phyloP scores from a whole-genome alignment of 2,329 filamentous ascomycete species.

The Nemania sp. region DNA sequence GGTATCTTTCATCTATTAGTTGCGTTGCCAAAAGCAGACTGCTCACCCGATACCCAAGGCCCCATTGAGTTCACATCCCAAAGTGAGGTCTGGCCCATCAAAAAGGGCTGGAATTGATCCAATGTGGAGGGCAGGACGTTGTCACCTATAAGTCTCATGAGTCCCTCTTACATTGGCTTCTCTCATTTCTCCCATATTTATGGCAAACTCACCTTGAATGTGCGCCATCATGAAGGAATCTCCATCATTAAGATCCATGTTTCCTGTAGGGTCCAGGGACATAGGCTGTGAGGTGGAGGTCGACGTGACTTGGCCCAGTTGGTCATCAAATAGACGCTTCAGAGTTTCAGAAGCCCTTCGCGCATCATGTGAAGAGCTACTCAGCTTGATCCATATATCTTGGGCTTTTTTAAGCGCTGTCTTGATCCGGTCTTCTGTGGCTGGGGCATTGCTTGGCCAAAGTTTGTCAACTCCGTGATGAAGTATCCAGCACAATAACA shows the following conservation, averaged over 20 bases:
- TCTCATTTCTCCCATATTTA: background rate
- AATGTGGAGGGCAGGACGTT: background rate
- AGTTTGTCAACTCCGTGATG: constrained; percentile 4
- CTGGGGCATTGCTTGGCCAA: constrained; percentile 2
- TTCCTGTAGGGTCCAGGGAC: background rate
- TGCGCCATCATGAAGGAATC: constrained; percentile 4
- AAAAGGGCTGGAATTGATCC: constrained; percentile 1
- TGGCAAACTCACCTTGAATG: background rate
- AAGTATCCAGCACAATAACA: constrained; percentile 14
- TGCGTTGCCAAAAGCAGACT: too few relatives aligned
- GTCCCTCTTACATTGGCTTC: background rate
- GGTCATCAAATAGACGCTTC: constrained; percentile 6
- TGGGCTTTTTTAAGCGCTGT: constrained; percentile 3
- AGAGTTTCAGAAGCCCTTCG: constrained; percentile 8
- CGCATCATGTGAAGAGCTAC: constrained; percentile 12
- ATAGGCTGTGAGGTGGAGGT: background rate
- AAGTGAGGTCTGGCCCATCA: background rate
- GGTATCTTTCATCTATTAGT: too few relatives aligned
- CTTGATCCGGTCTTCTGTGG: constrained; percentile 1
- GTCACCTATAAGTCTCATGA: too few relatives aligned
- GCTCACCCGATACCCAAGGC: too few relatives aligned
- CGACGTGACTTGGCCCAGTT: background rate
- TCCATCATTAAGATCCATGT: constrained; percentile 4
- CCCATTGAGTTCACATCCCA: constrained; percentile 12
- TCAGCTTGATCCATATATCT: constrained; percentile 4